These are phyloP conservation scores for Somion occarium DNA, from an alignment of 1,284 basidiomycete species.

Conservation along the genomic window DNA sequence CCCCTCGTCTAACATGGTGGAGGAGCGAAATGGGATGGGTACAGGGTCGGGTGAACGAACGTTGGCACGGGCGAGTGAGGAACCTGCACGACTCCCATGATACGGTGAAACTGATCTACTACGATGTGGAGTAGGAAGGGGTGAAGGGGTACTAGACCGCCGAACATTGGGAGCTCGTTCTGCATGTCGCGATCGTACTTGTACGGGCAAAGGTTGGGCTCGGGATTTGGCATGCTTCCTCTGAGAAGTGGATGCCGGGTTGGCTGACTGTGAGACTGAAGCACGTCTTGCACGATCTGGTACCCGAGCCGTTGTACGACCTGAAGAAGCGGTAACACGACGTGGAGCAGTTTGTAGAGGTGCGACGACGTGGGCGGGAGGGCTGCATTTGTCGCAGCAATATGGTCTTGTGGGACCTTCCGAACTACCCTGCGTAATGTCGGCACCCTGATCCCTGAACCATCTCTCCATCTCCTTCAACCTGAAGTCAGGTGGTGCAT, in stretches of 20 bases:
- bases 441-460: slow-evolving; percentile 42
- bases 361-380: slow-evolving; percentile 3
- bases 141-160: neutral
- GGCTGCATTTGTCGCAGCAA: slow-evolving; percentile 24
- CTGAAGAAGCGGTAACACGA: neutral
- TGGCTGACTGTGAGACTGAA: neutral
- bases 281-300: neutral
- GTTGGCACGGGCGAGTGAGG: slow-evolving; percentile 18
- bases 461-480: slow-evolving; percentile 75
- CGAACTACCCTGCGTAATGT: slow-evolving; percentile 14
- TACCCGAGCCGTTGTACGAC: neutral
- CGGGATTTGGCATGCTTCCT: neutral
- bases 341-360: neutral
- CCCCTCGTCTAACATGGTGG: slow-evolving; percentile 12
- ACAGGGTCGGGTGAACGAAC: slow-evolving; percentile 31
- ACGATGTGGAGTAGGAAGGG: neutral
- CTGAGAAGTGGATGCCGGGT: neutral
- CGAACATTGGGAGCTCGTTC: neutral
- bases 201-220: slow-evolving; percentile 5
- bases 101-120: slow-evolving; percentile 6
- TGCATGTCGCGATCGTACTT: slow-evolving; percentile 3
- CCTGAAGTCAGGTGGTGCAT: slow-evolving; percentile 66
- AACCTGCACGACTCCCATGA: slow-evolving; percentile 3
- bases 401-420: slow-evolving; percentile 13
- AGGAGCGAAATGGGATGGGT: slow-evolving; percentile 32